These are phyloP conservation scores for Melastoma candidum DNA, from an alignment of 441 rosid genomes.

Conservation along the genomic window DNA sequence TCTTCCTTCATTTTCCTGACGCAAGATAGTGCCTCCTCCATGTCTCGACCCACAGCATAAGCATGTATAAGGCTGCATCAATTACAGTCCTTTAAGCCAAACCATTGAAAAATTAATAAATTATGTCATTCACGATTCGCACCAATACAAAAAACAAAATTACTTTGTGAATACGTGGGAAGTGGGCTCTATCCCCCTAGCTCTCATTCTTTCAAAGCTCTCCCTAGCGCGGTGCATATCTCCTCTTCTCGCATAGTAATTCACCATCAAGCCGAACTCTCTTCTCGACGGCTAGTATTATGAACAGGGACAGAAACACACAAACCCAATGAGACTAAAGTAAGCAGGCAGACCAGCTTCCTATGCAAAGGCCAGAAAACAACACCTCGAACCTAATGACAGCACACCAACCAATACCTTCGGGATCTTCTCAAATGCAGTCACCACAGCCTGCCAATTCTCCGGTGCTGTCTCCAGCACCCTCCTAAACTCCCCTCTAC, in stretches of 20 bases:
- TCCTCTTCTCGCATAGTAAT: conserved; percentile 89
- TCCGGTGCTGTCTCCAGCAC: conserved; percentile 63
- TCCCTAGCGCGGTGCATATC: conserved; percentile 94
- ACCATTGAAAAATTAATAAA: background rate
- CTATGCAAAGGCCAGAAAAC: background rate
- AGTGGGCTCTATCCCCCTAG: conserved; percentile 86
- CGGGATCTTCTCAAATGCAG: conserved; percentile 65
- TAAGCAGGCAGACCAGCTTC: too few species aligned
- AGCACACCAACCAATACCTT: conserved; percentile 36
- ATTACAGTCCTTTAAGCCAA: conserved; percentile 33
- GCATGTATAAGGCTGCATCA: conserved; percentile 98
- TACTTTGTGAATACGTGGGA: conserved; percentile 88
- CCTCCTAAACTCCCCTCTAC: conserved; percentile 36
- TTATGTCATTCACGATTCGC: background rate
- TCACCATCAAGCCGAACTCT: conserved; percentile 92
- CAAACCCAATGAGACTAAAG: too few species aligned
- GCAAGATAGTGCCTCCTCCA: conserved; percentile 92
- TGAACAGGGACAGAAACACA: conserved; percentile 4
- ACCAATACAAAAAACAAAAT: conserved; percentile 16
- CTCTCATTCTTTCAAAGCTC: conserved; percentile 86
- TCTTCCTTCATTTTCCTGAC: conserved; percentile 94
- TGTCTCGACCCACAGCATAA: conserved; percentile 96
- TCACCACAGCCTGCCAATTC: conserved; percentile 90
- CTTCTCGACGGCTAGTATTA: conserved; percentile 79
- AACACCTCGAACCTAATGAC: background rate